Evolutionary conservation across 177 flowering plant species (phyloP).

Genomic region (Telopea speciosissima): DNA sequence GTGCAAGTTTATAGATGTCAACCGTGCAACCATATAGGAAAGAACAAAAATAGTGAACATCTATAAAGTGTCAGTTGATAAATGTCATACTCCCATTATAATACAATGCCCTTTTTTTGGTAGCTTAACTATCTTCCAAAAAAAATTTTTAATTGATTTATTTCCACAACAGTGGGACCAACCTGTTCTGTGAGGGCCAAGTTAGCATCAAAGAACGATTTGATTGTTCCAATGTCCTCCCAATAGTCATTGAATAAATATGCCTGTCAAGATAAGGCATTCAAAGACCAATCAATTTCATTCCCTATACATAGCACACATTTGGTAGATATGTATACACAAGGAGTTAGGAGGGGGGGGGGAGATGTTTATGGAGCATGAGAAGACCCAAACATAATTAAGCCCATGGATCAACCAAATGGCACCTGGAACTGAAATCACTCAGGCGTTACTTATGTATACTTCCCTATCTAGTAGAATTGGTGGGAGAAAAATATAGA

Average conservation of each 20-base stretch:
- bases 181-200: constrained; percentile 85
- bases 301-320: not conserved
- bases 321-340: not conserved
- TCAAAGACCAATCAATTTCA: not conserved
- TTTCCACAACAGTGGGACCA: not conserved
- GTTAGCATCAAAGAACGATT: constrained; percentile 75
- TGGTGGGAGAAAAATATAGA: not conserved
- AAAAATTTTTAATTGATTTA: too few relatives aligned
- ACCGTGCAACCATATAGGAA: not conserved
- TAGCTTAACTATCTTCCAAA: too few relatives aligned
- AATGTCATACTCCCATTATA: too few relatives aligned
- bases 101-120: too few relatives aligned
- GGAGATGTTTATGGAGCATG: too few relatives aligned
- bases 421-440: not conserved
- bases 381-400: too few relatives aligned
- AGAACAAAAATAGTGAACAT: not conserved
- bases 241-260: constrained; percentile 78
- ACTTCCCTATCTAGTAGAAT: not conserved
- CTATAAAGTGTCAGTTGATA: not conserved
- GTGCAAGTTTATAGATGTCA: not conserved
- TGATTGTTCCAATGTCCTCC: constrained; percentile 89
- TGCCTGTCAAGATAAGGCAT: constrained; percentile 37
- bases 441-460: not conserved
- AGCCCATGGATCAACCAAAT: not conserved
- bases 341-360: too few relatives aligned